Percentiles rank a stretch among this genome's conserved stretches.
phyloP scores from a whole-genome alignment of 2,329 filamentous ascomycete species.

The Talaromyces sp. region DNA sequence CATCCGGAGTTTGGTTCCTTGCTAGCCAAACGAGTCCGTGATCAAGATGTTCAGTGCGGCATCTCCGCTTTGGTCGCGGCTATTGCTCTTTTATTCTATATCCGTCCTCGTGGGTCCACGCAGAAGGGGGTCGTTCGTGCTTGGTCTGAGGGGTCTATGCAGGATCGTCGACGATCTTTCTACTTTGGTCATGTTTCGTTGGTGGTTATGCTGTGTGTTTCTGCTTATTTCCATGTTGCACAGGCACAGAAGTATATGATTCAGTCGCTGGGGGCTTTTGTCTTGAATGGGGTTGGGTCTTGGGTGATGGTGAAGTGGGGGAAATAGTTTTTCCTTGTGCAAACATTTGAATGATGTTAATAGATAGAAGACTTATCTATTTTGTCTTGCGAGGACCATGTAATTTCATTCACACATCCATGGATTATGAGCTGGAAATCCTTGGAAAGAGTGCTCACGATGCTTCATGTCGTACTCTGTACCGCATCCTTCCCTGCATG shows the following conservation, averaged over 20 bases:
- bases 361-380: too few relatives aligned
- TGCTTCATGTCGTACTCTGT: too few relatives aligned
- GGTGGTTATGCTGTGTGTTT: constrained; percentile 51
- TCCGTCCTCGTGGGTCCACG: constrained; percentile 43
- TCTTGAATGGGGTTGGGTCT: constrained; percentile 44
- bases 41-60: constrained; percentile 62
- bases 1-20: constrained; percentile 42
- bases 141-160: constrained; percentile 20
- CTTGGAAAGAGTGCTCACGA: too few relatives aligned
- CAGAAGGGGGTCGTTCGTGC: constrained; percentile 15
- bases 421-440: too few relatives aligned
- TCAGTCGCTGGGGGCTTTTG: constrained; percentile 52
- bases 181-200: constrained; percentile 59
- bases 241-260: constrained; percentile 59
- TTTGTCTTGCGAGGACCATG: too few relatives aligned
- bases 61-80: constrained; percentile 52
- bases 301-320: constrained; percentile 20
- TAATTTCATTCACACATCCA: too few relatives aligned
- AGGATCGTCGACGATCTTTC: constrained; percentile 50
- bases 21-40: constrained; percentile 56
- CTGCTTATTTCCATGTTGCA: constrained; percentile 58
- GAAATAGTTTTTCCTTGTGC: background rate
- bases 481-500: too few relatives aligned
- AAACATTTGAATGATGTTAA: too few relatives aligned
- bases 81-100: constrained; percentile 52